Percentiles rank a stretch among this genome's conserved stretches.
phyloP scores from a whole-genome alignment of 345 rosid genomes.

The Brassica rapa region DNA sequence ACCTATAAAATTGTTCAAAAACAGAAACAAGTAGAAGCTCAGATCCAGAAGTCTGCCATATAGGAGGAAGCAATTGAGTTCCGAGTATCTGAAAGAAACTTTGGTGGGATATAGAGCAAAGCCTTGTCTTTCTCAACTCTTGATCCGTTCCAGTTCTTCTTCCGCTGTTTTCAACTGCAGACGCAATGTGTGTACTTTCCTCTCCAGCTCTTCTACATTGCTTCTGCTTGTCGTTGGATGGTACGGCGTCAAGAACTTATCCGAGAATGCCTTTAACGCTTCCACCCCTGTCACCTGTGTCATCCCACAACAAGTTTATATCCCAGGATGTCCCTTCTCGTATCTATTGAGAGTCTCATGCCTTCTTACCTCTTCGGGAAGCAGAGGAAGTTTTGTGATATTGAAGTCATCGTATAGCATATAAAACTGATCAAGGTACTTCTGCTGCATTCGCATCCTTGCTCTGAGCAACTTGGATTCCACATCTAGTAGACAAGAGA shows the following conservation, averaged over 20 bases:
- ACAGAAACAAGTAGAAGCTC: conserved; percentile 19
- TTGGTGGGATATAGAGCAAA: conserved; percentile 15
- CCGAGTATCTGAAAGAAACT: conserved; percentile 21
- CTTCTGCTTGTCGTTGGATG: conserved; percentile 49
- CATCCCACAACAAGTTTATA: conserved; percentile 7
- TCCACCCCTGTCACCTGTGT: conserved; percentile 92
- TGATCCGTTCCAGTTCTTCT: conserved; percentile 63
- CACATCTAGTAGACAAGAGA: conserved; percentile 53
- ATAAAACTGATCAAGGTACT: conserved; percentile 98
- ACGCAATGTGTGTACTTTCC: conserved; percentile 53
- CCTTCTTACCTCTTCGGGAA: conserved; percentile 84
- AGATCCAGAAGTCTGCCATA: conserved; percentile 22
- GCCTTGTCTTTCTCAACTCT: conserved; percentile 60
- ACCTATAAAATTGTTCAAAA: conserved; percentile 33
- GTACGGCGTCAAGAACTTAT: conserved; percentile 60
- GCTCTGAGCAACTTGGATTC: conserved; percentile 71
- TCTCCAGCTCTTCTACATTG: conserved; percentile 61
- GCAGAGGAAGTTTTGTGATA: conserved; percentile 91
- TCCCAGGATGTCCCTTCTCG: conserved; percentile 6
- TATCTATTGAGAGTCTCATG: neutral
- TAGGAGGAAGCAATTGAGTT: conserved; percentile 20
- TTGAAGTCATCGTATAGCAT: conserved; percentile 96
- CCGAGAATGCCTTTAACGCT: conserved; percentile 78
- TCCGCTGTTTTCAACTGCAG: conserved; percentile 65
- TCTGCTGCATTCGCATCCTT: neutral